Evolutionary conservation across 2,329 filamentous ascomycete species (phyloP), one percentile per base, ranked within the genome.

Genomic region (Cytospora mali): DNA sequence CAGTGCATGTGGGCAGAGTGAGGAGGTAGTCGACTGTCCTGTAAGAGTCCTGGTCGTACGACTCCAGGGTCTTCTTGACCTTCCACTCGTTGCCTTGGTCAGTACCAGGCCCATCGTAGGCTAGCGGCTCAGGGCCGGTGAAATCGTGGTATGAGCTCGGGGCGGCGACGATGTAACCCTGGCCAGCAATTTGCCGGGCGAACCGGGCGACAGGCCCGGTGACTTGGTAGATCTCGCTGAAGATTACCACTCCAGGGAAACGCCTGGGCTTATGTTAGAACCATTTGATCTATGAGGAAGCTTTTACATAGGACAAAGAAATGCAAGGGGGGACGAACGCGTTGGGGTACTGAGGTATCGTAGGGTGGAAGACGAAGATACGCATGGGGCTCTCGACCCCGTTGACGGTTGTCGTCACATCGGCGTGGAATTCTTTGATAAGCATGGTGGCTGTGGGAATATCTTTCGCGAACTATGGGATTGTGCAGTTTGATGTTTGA

Each of bases 111-210:
- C 83, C 92, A 72, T 97, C 91, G 75, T 97, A 97, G 55, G 90
- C 85, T 48, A 97, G 81, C 13, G 93, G 81, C 71, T 94, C 91
- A 0, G 93, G 91, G 5, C 90, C 90, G 1, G 88, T 92, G 77
- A 97, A 97, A 76, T 97, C 93, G 74, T 97, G 93, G 77, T 97
- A 97, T 33, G 89, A 93, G 39, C 91, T 95, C 0, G 93, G 92
- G 0, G 93, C 93, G 11, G 91, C 93, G 68, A 94, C 93, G 69
- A 97, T 96, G 80, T 96, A 97, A 71, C 93, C 94, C 68, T 96
- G 91, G 3, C 92, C 90, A 46, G 92, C 91, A 70, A 97, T 97
- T 75, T 97, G 93, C 64, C 93, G 88, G 57, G 92, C 92, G 71
- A 97, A 97, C 58, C 94, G 88, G 64, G 89, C 85, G 28, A 97